Evolutionary conservation across 192 early-diverging fungal species (phyloP).

Genomic region (Umbelopsis isabellina): DNA sequence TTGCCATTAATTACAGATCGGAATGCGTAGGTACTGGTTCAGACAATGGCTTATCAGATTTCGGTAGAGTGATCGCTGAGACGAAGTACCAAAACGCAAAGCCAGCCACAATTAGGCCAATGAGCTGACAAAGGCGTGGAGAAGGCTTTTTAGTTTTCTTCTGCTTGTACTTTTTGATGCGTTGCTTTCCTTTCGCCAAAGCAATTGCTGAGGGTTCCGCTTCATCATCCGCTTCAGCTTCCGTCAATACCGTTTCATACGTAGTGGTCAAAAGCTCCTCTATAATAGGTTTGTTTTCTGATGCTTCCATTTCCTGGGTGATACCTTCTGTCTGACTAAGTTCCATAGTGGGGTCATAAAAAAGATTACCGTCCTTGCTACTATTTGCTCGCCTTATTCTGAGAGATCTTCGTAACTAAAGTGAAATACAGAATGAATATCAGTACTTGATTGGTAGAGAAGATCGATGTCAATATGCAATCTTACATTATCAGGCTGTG

Average conservation of each 20-base stretch:
- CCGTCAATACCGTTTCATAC: neutral
- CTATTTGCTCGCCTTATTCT: conserved; percentile 18
- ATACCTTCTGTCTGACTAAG: too few relatives aligned
- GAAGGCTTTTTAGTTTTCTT: conserved; percentile 1
- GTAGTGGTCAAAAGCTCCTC: neutral
- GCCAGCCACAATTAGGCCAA: neutral
- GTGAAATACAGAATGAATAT: neutral
- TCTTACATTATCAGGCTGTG: neutral
- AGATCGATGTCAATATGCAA: neutral
- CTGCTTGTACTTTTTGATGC: neutral
- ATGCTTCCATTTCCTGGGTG: neutral
- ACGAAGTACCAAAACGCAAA: conserved; percentile 12
- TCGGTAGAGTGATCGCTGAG: conserved; percentile 4
- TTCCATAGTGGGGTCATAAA: neutral
- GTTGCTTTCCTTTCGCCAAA: conserved; percentile 7
- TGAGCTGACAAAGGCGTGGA: conserved; percentile 7
- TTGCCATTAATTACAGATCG: neutral
- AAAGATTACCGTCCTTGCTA: neutral
- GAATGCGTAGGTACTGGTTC: neutral
- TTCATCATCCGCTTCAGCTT: conserved; percentile 5
- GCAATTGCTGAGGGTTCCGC: conserved; percentile 16
- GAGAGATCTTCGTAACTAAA: conserved; percentile 1
- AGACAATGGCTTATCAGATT: neutral
- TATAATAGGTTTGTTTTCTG: neutral
- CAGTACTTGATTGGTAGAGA: too few relatives aligned